Evolutionary conservation across 1,284 basidiomycete species (phyloP).

Genomic region (Pseudozyma tsukubaensis): DNA sequence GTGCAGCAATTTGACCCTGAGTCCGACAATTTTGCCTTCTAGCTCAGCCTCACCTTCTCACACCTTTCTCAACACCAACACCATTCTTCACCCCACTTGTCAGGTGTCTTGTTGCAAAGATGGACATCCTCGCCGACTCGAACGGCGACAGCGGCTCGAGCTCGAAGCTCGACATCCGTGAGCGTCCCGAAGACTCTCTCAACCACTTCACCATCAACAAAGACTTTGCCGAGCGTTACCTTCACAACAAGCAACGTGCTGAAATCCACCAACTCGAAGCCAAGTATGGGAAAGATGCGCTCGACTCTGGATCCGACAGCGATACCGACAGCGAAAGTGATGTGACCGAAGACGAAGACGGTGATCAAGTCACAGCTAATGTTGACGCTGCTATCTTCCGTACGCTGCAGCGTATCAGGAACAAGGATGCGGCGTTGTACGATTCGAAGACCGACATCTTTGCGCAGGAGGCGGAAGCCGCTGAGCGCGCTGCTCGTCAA

Average conservation of each 20-base stretch:
- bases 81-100: background rate
- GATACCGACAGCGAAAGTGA: slow-evolving; percentile 70
- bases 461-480: slow-evolving; percentile 50
- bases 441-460: slow-evolving; percentile 71
- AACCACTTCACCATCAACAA: slow-evolving; percentile 62
- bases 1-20: slow-evolving; percentile 6
- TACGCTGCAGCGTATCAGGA: slow-evolving; percentile 86
- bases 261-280: slow-evolving; percentile 63
- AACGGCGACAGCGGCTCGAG: background rate
- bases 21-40: background rate
- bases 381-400: slow-evolving; percentile 94
- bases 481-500: slow-evolving; percentile 24
- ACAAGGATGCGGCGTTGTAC: slow-evolving; percentile 86
- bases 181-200: slow-evolving; percentile 43
- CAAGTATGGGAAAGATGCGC: slow-evolving; percentile 54
- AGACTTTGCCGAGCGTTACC: slow-evolving; percentile 63
- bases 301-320: slow-evolving; percentile 36
- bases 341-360: slow-evolving; percentile 92
- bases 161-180: slow-evolving; percentile 42
- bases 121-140: slow-evolving; percentile 42
- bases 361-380: slow-evolving; percentile 91
- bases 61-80: background rate
- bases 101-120: slow-evolving; percentile 2
- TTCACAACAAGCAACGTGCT: slow-evolving; percentile 64
- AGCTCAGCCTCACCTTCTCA: background rate